phyloP scores from a whole-genome alignment of 1,284 basidiomycete species.

The Apiotrichum montevideense region DNA sequence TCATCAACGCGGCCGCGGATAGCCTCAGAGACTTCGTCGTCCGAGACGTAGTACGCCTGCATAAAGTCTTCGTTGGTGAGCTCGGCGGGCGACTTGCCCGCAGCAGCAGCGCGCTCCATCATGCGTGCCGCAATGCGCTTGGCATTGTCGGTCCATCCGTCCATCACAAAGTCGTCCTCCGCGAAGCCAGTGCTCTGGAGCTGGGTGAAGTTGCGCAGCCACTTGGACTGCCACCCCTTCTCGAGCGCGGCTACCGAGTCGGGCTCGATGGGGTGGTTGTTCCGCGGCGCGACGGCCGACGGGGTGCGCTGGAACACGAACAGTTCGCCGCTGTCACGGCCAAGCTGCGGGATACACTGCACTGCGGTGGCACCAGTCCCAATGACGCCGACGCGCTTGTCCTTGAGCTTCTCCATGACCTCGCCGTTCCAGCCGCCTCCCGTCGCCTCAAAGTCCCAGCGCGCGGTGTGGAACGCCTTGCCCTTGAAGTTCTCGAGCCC shows the following conservation, averaged over 20 bases:
- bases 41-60: slow-evolving; percentile 5
- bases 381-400: slow-evolving; percentile 9
- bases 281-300: slow-evolving; percentile 5
- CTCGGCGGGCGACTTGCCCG: background rate
- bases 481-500: slow-evolving; percentile 14
- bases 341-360: slow-evolving; percentile 10
- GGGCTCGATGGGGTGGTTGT: slow-evolving; percentile 16
- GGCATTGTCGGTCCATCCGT: slow-evolving; percentile 13
- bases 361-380: slow-evolving; percentile 10
- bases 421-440: slow-evolving; percentile 12
- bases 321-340: slow-evolving; percentile 5
- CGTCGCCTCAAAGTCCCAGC: slow-evolving; percentile 12
- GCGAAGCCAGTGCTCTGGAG: slow-evolving; percentile 5
- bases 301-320: slow-evolving; percentile 19
- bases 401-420: slow-evolving; percentile 7
- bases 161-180: slow-evolving; percentile 6
- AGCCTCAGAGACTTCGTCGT: slow-evolving; percentile 5
- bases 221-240: slow-evolving; percentile 12
- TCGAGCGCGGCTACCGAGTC: slow-evolving; percentile 12
- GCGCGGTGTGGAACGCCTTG: slow-evolving; percentile 10
- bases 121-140: slow-evolving; percentile 8
- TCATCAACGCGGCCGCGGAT: slow-evolving; percentile 9
- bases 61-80: slow-evolving; percentile 1
- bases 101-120: background rate
- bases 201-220: slow-evolving; percentile 10